A percentile compares a stretch with the other conserved stretches of the same genome.
phyloP scores from a whole-genome alignment of 2,329 filamentous ascomycete genomes.

The Beauveria varroae region DNA sequence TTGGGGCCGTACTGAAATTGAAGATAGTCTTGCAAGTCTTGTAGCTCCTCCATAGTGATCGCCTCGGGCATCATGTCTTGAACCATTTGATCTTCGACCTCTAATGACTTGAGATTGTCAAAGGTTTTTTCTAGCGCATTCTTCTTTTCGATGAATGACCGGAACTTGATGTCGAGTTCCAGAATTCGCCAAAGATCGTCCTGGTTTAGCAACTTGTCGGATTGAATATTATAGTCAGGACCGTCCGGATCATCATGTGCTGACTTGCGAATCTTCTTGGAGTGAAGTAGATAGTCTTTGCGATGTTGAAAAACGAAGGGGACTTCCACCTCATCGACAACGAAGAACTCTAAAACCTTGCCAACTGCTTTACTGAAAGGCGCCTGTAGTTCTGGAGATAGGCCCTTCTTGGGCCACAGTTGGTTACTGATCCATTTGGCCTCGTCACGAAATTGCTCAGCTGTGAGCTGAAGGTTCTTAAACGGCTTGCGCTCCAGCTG shows the following conservation, averaged over 20 bases:
- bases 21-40: slow-evolving; percentile 92
- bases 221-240: slow-evolving; percentile 64
- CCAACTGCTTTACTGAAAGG: slow-evolving; percentile 84
- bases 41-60: slow-evolving; percentile 85
- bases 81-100: slow-evolving; percentile 65
- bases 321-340: slow-evolving; percentile 88
- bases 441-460: slow-evolving; percentile 86
- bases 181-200: slow-evolving; percentile 93
- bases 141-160: slow-evolving; percentile 85
- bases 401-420: slow-evolving; percentile 79
- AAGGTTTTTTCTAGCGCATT: slow-evolving; percentile 76
- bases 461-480: slow-evolving; percentile 69
- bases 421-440: slow-evolving; percentile 85
- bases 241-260: slow-evolving; percentile 59
- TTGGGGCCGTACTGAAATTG: slow-evolving; percentile 87
- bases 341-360: slow-evolving; percentile 92
- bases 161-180: slow-evolving; percentile 91
- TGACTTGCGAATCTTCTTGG: slow-evolving; percentile 59
- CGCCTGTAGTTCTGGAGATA: slow-evolving; percentile 62
- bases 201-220: slow-evolving; percentile 85
- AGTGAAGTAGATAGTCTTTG: slow-evolving; percentile 94
- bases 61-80: slow-evolving; percentile 76
- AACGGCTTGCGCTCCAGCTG: slow-evolving; percentile 88
- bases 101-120: slow-evolving; percentile 59
- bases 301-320: slow-evolving; percentile 98